These are phyloP conservation scores for Arthroderma sp. DNA, from an alignment of 2,329 filamentous ascomycete genomes.

Conservation along the genomic window DNA sequence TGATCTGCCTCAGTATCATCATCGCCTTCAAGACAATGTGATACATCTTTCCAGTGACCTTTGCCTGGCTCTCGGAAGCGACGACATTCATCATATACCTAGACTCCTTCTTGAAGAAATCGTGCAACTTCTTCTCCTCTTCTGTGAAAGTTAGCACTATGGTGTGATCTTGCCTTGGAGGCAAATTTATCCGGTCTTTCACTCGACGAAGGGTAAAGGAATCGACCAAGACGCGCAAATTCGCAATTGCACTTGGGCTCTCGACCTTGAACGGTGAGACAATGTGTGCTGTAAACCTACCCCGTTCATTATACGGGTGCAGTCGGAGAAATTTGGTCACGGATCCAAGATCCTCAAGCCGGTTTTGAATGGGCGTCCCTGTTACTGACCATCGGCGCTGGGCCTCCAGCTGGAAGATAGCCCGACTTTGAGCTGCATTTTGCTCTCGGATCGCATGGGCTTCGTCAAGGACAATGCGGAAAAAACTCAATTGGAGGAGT, in stretches of 20 bases:
- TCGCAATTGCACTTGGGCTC: constrained; percentile 55
- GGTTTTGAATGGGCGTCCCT: constrained; percentile 89
- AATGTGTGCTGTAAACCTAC: constrained; percentile 66
- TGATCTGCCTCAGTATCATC: constrained; percentile 74
- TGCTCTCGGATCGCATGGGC: constrained; percentile 89
- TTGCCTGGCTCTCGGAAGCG: constrained; percentile 49
- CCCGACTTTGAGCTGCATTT: constrained; percentile 67
- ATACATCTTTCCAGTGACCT: constrained; percentile 73
- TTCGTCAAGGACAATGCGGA: constrained; percentile 85
- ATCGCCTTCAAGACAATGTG: constrained; percentile 89
- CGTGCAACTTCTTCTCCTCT: constrained; percentile 65
- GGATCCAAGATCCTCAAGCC: constrained; percentile 76
- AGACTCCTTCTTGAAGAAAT: constrained; percentile 71
- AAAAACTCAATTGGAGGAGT: constrained; percentile 72
- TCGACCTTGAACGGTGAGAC: constrained; percentile 75
- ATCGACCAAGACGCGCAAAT: constrained; percentile 77
- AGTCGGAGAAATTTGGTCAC: constrained; percentile 75
- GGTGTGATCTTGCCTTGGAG: constrained; percentile 58
- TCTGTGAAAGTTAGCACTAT: constrained; percentile 61
- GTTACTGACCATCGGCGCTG: constrained; percentile 92
- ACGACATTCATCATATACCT: constrained; percentile 68
- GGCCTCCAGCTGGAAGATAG: constrained; percentile 65
- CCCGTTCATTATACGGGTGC: constrained; percentile 68
- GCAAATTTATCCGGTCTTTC: constrained; percentile 82
- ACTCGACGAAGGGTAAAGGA: constrained; percentile 85